These are phyloP conservation scores for Euphorbia lathyris DNA, from an alignment of 345 rosid species.

Conservation along the genomic window DNA sequence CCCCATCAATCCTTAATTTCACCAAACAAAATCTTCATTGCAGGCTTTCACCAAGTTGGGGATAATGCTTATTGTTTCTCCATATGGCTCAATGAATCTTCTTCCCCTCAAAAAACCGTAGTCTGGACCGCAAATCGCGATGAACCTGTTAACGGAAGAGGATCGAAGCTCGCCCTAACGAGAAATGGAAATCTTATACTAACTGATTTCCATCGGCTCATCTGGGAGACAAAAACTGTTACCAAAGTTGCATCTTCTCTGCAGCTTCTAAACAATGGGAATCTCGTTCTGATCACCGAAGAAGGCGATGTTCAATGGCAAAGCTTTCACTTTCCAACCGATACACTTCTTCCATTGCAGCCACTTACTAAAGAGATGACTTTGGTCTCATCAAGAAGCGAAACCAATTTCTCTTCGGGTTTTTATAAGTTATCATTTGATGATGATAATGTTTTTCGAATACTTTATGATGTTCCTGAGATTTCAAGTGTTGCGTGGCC, in stretches of 20 bases:
- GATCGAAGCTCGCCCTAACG: constrained; percentile 16
- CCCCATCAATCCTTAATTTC: not conserved
- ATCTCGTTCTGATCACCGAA: constrained; percentile 18
- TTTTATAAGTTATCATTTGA: constrained; percentile 27
- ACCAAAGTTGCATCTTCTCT: not conserved
- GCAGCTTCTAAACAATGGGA: constrained; percentile 24
- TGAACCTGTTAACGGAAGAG: constrained; percentile 29
- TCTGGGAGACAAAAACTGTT: constrained; percentile 25
- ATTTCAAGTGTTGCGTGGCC: constrained; percentile 36
- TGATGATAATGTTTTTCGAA: constrained; percentile 18
- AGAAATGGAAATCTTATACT: constrained; percentile 20
- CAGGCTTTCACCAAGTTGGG: constrained; percentile 1
- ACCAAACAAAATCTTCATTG: not conserved
- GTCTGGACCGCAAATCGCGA: constrained; percentile 38
- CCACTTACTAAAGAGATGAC: constrained; percentile 17
- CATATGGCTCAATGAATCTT: constrained; percentile 5
- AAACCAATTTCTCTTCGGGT: constrained; percentile 20
- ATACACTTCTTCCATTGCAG: constrained; percentile 31
- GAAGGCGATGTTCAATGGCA: constrained; percentile 18
- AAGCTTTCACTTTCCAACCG: constrained; percentile 33
- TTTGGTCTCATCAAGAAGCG: constrained; percentile 24
- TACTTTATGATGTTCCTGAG: constrained; percentile 23
- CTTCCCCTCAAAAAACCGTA: constrained; percentile 20
- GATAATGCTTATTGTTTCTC: constrained; percentile 3
- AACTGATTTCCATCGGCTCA: constrained; percentile 16